Conservation (phyloP, 805 yeast species). For the Barnettozyma sp. region DNA sequence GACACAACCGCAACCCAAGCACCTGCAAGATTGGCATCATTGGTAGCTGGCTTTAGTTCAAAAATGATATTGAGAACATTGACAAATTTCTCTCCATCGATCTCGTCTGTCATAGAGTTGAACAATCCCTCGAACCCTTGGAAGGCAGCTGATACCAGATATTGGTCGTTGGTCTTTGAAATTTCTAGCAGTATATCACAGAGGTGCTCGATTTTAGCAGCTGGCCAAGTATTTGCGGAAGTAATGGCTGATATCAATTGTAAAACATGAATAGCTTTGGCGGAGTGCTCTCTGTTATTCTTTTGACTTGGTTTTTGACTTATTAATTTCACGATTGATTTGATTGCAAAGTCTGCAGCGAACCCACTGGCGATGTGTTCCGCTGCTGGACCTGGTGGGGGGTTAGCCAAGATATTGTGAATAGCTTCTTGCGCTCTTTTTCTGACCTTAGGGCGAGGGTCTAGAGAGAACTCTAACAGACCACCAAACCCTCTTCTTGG, state of each 20-base stretch:
- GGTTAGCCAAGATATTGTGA: slow-evolving; percentile 49
- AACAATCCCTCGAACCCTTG: slow-evolving; percentile 77
- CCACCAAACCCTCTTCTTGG: slow-evolving; percentile 81
- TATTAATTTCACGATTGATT: slow-evolving; percentile 42
- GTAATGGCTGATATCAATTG: slow-evolving; percentile 72
- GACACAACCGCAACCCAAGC: slow-evolving; percentile 95
- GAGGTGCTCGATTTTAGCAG: slow-evolving; percentile 55
- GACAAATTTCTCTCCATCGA: slow-evolving; percentile 57
- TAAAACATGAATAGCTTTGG: slow-evolving; percentile 64
- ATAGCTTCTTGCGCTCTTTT: slow-evolving; percentile 92
- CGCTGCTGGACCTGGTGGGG: slow-evolving; percentile 70
- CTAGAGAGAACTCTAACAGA: slow-evolving; percentile 68
- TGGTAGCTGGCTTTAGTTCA: slow-evolving; percentile 72
- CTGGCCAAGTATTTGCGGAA: slow-evolving; percentile 78
- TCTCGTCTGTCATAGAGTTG: slow-evolving; percentile 51
- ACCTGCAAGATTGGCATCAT: slow-evolving; percentile 82
- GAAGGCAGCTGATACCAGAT: slow-evolving; percentile 73
- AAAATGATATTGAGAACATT: slow-evolving; percentile 64
- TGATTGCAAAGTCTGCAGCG: slow-evolving; percentile 63
- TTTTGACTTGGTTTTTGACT: slow-evolving; percentile 29
- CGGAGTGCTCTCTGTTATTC: slow-evolving; percentile 42
- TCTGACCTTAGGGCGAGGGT: slow-evolving; percentile 91
- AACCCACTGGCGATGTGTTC: slow-evolving; percentile 71
- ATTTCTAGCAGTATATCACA: slow-evolving; percentile 73
- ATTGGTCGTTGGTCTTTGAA: slow-evolving; percentile 80